Percentiles rank a stretch among this genome's conserved stretches.
Evolutionary conservation across 139 green algal species (phyloP).

Genomic region (Desmodesmus armatus): DNA sequence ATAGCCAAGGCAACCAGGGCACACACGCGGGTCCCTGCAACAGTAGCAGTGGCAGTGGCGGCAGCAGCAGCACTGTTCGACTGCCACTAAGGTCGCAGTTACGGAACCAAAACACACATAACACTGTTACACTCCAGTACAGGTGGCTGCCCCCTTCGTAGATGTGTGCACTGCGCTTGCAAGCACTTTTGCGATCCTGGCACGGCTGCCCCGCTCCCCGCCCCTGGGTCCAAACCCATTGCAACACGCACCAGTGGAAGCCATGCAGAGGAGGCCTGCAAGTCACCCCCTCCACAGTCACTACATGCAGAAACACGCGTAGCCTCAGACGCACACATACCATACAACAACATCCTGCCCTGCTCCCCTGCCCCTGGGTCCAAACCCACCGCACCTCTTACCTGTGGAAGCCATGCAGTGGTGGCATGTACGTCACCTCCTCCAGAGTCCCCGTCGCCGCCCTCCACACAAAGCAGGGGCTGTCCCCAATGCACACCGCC

Average conservation of each 20-base stretch:
- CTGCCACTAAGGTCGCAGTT: no score
- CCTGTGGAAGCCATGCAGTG: constrained; percentile 37
- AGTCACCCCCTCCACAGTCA: background rate
- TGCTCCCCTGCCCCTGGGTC: background rate
- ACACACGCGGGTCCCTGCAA: constrained; percentile 57
- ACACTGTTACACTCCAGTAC: no score
- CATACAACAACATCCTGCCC: background rate
- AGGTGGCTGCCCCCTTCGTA: no score
- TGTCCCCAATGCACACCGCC: constrained; percentile 59
- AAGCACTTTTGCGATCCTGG: no score
- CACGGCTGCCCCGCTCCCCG: constrained; percentile 13
- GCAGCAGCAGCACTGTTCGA: constrained; percentile 1
- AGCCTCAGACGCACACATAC: background rate
- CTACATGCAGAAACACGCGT: background rate
- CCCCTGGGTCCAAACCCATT: no score
- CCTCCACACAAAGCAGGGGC: constrained; percentile 54
- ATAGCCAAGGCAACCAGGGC: constrained; percentile 58
- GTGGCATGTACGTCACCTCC: constrained; percentile 42
- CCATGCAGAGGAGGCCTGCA: constrained; percentile 10
- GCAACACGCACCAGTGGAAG: constrained; percentile 38
- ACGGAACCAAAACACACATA: no score
- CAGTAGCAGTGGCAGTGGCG: constrained; percentile 7
- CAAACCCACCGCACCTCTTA: no score
- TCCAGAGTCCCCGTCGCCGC: constrained; percentile 12
- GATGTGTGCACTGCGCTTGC: no score